Base-by-base conservation (phyloP, 1,284 basidiomycete species). In the Microstroma glucosiphilum region DNA sequence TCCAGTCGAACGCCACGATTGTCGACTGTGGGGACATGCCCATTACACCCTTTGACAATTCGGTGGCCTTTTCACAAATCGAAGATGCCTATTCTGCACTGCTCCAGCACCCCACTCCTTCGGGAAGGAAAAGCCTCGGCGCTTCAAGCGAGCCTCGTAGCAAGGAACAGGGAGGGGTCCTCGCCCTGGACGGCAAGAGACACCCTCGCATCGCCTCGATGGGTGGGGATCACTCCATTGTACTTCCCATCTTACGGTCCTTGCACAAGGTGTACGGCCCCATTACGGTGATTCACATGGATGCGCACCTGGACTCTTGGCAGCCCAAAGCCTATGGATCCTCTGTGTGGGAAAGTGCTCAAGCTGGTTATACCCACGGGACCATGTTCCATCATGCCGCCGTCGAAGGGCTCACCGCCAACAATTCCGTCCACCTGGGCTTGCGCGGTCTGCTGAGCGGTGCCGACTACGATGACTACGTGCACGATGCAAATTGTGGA, bases 11-110 rank as follows among this genome's bases (percentile, higher is more conserved):
- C 51, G 85, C 72, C 62, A 76, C 72, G 66, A 68, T 90, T 61
- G 76, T 90, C 19, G 89, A 91, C 69, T 91, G 89, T 66, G 89
- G 89, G 60, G 89, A 91, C 79, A 84, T 89, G n/a, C 88, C 88
- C 11, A 79, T 87, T 40, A 85, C 79, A 60, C 85, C 87, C 0
- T 69, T 60, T 46, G 69, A 72, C 41, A 63, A 64, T 1, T 66
- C 63, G 0, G 42, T 71, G 17, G 69, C 68, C 9, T 64, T 71
- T 43, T 63, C 66, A 30, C 71, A 72, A 61, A 70, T 72, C 59
- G 71, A 72, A 40, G 69, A 49, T 21, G 61, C 61, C 9, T 62
- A 62, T 41, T 49, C 49, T 17, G 51, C 26, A 19, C 23, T 62
- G 6, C 26, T 59, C 17, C 9, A 19, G 6, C 60, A 30, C 41